Percentiles rank a stretch among this genome's conserved stretches.
phyloP scores from a whole-genome alignment of 2,329 filamentous ascomycete genomes.

The Mycosphaerella sp. region DNA sequence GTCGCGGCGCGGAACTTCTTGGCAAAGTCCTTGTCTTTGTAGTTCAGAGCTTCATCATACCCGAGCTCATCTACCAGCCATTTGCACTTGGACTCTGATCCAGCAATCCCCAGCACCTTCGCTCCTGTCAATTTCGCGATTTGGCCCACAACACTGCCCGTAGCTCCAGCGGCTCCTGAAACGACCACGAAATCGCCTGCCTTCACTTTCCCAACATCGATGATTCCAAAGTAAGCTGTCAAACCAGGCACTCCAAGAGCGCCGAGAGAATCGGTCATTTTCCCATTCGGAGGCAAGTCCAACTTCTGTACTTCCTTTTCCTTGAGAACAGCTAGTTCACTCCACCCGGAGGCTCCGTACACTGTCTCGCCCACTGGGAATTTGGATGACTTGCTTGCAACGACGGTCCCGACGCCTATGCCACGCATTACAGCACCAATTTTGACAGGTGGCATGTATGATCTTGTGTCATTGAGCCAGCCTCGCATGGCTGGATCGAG shows the following conservation, averaged over 20 bases:
- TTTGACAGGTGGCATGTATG: constrained; percentile 44
- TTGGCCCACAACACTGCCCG: constrained; percentile 69
- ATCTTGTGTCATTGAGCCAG: constrained; percentile 45
- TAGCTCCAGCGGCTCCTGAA: constrained; percentile 70
- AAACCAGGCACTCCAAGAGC: constrained; percentile 58
- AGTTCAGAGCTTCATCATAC: constrained; percentile 63
- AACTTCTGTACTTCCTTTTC: constrained; percentile 21
- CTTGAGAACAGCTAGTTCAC: constrained; percentile 37
- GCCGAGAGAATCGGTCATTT: constrained; percentile 27
- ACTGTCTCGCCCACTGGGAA: constrained; percentile 36
- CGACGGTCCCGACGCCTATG: constrained; percentile 35
- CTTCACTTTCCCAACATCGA: constrained; percentile 61
- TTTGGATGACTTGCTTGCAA: constrained; percentile 32
- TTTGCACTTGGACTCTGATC: constrained; percentile 59
- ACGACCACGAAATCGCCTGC: constrained; percentile 70
- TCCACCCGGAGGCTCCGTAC: constrained; percentile 35
- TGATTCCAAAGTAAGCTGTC: constrained; percentile 71
- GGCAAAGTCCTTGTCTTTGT: constrained; percentile 59
- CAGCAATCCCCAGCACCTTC: constrained; percentile 60
- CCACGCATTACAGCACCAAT: constrained; percentile 39
- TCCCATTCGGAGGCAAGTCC: constrained; percentile 22
- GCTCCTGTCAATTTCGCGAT: constrained; percentile 67
- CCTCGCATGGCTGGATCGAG: constrained; percentile 50
- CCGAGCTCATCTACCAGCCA: constrained; percentile 61
- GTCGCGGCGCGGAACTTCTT: constrained; percentile 56